phyloP scores from a whole-genome alignment of 352 stramenopile genomes.

The Pythium sp. region DNA sequence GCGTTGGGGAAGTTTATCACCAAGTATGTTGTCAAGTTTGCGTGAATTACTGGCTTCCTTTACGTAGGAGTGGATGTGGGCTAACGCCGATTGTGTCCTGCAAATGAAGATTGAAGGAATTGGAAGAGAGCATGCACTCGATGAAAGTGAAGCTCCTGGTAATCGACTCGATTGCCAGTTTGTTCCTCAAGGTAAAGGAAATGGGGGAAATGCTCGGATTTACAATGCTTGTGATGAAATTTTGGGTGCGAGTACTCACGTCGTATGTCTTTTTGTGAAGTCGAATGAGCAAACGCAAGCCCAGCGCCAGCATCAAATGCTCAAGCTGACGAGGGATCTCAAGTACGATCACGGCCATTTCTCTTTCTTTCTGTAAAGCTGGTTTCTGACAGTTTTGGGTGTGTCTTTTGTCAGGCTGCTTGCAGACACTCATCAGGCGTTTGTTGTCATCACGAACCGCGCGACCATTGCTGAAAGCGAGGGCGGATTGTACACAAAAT shows the following conservation, averaged over 20 bases:
- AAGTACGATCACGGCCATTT: conserved; percentile 28
- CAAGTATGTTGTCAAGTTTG: conserved; percentile 25
- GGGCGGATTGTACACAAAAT: conserved; percentile 58
- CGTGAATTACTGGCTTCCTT: background rate
- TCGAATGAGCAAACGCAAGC: conserved; percentile 31
- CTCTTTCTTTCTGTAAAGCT: background rate
- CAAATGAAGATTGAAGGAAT: conserved; percentile 45
- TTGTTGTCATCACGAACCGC: conserved; percentile 66
- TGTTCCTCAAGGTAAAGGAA: conserved; percentile 51
- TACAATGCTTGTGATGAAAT: background rate
- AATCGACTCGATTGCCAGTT: conserved; percentile 66
- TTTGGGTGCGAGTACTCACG: background rate
- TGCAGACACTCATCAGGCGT: conserved; percentile 60
- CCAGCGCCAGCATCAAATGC: conserved; percentile 46
- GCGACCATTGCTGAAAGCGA: conserved; percentile 38
- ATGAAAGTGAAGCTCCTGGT: conserved; percentile 61
- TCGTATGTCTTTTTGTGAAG: conserved; percentile 18
- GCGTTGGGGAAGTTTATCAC: conserved; percentile 39
- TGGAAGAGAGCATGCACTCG: conserved; percentile 44
- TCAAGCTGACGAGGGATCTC: conserved; percentile 48
- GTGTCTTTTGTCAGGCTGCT: conserved; percentile 35
- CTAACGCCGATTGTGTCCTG: background rate
- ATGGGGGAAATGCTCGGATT: background rate
- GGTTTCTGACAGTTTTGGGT: background rate
- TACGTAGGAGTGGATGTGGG: background rate